Evolutionary conservation across 2,329 filamentous ascomycete genomes (phyloP).

Genomic region (Delphinella strobiligena): DNA sequence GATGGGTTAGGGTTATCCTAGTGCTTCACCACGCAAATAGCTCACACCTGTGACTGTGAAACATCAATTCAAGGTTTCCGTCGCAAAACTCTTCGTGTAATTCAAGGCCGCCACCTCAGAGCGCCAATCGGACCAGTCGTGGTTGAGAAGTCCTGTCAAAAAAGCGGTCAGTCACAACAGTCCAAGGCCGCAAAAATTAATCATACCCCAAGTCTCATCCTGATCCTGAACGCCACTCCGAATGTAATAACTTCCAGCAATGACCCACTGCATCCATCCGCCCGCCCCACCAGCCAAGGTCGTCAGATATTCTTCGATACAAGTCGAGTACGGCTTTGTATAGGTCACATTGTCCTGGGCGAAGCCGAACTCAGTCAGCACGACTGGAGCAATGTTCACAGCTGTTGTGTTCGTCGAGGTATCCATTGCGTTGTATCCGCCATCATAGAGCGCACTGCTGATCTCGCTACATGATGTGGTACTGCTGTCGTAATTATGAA

Average conservation of each 20-base stretch:
- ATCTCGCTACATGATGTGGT: constrained; percentile 37
- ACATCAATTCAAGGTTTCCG: constrained; percentile 1
- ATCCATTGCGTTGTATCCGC: constrained; percentile 43
- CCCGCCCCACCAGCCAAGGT: constrained; percentile 32
- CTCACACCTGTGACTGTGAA: too few species aligned
- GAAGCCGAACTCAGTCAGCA: constrained; percentile 46
- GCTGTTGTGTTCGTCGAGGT: constrained; percentile 20
- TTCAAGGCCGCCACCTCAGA: not conserved
- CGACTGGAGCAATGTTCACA: constrained; percentile 35
- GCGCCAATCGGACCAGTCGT: constrained; percentile 37
- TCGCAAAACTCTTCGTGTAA: constrained; percentile 6
- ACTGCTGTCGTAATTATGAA: constrained; percentile 49
- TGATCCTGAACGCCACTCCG: constrained; percentile 40
- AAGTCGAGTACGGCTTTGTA: constrained; percentile 39
- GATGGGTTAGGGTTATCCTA: too few species aligned
- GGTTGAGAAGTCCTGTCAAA: constrained; percentile 37
- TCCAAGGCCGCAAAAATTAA: too few species aligned
- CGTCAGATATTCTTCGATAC: constrained; percentile 37
- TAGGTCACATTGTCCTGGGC: constrained; percentile 36
- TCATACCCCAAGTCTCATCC: constrained; percentile 43
- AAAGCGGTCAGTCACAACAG: too few species aligned
- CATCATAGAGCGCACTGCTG: constrained; percentile 33
- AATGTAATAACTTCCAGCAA: constrained; percentile 42
- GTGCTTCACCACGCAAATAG: too few species aligned
- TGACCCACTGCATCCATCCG: constrained; percentile 46